Base-by-base conservation (phyloP, 805 yeast genomes). In the Metschnikowia proteae region DNA sequence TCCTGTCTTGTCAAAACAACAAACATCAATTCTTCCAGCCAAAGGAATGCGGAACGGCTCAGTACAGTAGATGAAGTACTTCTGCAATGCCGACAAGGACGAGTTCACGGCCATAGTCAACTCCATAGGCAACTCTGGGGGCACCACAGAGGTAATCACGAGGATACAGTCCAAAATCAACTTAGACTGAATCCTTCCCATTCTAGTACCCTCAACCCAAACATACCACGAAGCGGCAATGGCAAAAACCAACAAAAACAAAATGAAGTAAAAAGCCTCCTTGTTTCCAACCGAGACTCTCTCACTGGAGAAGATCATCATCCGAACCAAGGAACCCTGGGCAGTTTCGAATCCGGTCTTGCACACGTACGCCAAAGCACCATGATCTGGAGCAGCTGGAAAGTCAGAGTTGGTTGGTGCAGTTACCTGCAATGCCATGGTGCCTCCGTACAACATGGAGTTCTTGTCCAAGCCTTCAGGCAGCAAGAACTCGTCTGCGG, bases 51-150 rank as follows among this genome's bases (percentile, higher is more conserved):
- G 82, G 76, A 94, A 94, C 13, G 99, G 99, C 69, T 94, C 99
- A 38, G 99, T 94, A 76, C 99, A 94, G 74, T 86, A 94, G 54
- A 94, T 84, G 66, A 84, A 91, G 66, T 78, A 84, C 68, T 94
- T 94, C 59, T 86, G 83, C 56, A 94, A 77, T 3, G 97, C 90
- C 50, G 90, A 82, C 65, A 94, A 76, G 5, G 98, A 91, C 34
- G 87, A 79, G 70, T 94, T 94, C 36, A 94, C 99, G 51, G 99
- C 98, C 92, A 94, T 85, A 10, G 99, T 94, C 60, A 94, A 79
- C 74, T 94, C 99, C 98, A 94, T 94, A 50, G 99, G 99, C 58
- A 94, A 79, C 72, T 94, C 99, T 38, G 99, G 99, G 33, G 99
- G 99, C 36, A 94, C 99, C 55, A 94, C 99, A 44, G 98, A 91